These are phyloP conservation scores for Barnettozyma sucrosica DNA, from an alignment of 805 yeast species.

Conservation along the genomic window DNA sequence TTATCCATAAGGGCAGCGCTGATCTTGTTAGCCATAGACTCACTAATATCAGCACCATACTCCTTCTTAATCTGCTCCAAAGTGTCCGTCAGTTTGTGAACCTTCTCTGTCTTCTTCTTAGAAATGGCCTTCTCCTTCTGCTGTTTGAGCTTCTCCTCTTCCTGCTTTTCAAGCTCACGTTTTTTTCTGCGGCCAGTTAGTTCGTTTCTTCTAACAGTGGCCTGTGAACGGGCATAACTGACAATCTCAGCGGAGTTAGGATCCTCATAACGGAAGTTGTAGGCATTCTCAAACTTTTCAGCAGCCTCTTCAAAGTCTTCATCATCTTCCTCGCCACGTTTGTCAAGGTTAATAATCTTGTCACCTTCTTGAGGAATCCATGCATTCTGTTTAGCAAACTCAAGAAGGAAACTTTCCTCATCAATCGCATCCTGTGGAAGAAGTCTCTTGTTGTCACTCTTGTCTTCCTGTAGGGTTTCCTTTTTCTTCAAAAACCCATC, in stretches of 20 bases:
- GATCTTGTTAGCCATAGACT: conserved; percentile 54
- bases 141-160: conserved; percentile 43
- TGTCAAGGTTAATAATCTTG: conserved; percentile 46
- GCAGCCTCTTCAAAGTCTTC: conserved; percentile 90
- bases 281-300: conserved; percentile 85
- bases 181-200: conserved; percentile 72
- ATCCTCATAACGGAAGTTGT: conserved; percentile 92
- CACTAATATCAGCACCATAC: conserved; percentile 44
- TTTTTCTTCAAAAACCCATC: conserved; percentile 57
- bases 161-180: conserved; percentile 65
- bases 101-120: conserved; percentile 68
- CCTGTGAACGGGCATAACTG: conserved; percentile 91
- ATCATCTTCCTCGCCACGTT: conserved; percentile 47
- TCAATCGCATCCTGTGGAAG: conserved; percentile 65
- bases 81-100: conserved; percentile 72
- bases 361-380: conserved; percentile 81
- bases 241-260: conserved; percentile 86
- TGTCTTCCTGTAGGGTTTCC: conserved; percentile 26
- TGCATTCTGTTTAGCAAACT: conserved; percentile 70
- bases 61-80: conserved; percentile 36
- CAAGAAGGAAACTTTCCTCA: conserved; percentile 64
- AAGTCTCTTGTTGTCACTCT: conserved; percentile 23
- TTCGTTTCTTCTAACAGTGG: conserved; percentile 79
- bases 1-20: conserved; percentile 75
- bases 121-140: conserved; percentile 56